Base-by-base conservation (phyloP, 768 basidiomycete species). In the Podaxis sp. region DNA sequence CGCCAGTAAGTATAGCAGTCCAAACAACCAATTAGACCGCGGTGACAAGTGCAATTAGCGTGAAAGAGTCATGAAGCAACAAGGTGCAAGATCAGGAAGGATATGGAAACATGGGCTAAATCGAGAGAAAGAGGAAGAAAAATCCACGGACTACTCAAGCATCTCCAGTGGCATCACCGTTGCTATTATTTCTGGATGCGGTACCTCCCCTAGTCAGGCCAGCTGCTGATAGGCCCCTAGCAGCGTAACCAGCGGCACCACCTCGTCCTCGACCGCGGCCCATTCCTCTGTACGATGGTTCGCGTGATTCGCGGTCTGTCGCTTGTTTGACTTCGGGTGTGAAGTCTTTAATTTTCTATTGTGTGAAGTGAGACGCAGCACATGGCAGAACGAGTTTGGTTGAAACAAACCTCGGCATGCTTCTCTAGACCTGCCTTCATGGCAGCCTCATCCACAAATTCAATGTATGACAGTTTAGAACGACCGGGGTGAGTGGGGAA, bases 361-460 rank as follows among this genome's bases (percentile, higher is more conserved):
- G 54, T 51, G 60, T 39, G 53, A 17, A 72, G 64, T 33, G 30
- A 64, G 62, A 24, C 44, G 7, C 24, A 22, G 48, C 39, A 36
- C 65, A 61, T 61, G 52, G 13, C 7, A 39, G 28, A 59, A 56
- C 46, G 46, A 46, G 8, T 39, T n/a, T 48, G 63, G 28, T 26
- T 39, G 30, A 17, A 24, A 75, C 82, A 63, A 65, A 94, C 93
- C 74, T 87, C 87, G 26, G 81, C 83, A 66, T 92, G 89, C 68
- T 87, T 90, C 62, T 84, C 87, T 22, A 96, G 76, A 0, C 89
- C 95, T 19, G 80, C 83, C 68, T 86, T 91, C 91, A 95, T 92
- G 9, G 87, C 80, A 52, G 90, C 91, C 69, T 96, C 93, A 68
- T 93, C 91, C 3, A 86, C 89, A 74, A 96, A 97, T 70, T 96